Percentiles rank a stretch among this genome's conserved stretches.
Conservation (phyloP, 768 basidiomycete species). For the Xerocomellus amylosporus region DNA sequence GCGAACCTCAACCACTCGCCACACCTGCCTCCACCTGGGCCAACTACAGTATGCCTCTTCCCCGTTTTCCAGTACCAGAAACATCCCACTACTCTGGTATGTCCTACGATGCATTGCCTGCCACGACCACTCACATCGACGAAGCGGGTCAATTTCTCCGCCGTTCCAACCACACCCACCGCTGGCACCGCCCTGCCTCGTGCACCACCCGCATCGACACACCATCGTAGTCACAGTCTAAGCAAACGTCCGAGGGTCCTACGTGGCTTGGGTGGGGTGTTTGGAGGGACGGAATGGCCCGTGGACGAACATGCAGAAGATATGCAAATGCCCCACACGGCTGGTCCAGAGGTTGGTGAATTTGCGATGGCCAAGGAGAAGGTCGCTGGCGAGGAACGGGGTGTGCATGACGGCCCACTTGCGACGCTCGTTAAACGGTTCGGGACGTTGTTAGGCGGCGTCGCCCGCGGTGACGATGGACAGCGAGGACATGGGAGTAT, state of each 20-base stretch:
- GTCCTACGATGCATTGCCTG: constrained; percentile 64
- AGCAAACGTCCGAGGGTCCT: constrained; percentile 62
- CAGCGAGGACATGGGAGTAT: constrained; percentile 37
- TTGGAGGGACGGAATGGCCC: constrained; percentile 41
- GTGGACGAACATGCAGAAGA: constrained; percentile 45
- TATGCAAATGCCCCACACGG: constrained; percentile 52
- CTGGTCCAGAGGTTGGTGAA: constrained; percentile 58
- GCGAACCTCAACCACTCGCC: constrained; percentile 26
- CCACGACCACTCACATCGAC: constrained; percentile 22
- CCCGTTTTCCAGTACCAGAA: constrained; percentile 76
- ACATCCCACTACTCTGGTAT: constrained; percentile 77
- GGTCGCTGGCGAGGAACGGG: constrained; percentile 25
- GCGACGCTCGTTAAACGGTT: constrained; percentile 77
- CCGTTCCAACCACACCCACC: constrained; percentile 27
- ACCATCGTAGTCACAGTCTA: constrained; percentile 80
- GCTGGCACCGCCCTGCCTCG: constrained; percentile 45
- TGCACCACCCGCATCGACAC: constrained; percentile 74
- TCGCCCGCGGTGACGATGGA: constrained; percentile 45
- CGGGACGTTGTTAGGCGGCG: constrained; percentile 55
- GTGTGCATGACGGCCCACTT: constrained; percentile 32
- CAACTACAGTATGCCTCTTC: constrained; percentile 82
- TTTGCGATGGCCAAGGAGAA: constrained; percentile 46
- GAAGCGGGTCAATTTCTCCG: constrained; percentile 31
- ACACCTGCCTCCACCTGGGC: constrained; percentile 42
- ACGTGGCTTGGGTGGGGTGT: constrained; percentile 60